These are phyloP conservation scores for Suhomyces anneliseae DNA, from an alignment of 1,139 yeast species.

Conservation along the genomic window DNA sequence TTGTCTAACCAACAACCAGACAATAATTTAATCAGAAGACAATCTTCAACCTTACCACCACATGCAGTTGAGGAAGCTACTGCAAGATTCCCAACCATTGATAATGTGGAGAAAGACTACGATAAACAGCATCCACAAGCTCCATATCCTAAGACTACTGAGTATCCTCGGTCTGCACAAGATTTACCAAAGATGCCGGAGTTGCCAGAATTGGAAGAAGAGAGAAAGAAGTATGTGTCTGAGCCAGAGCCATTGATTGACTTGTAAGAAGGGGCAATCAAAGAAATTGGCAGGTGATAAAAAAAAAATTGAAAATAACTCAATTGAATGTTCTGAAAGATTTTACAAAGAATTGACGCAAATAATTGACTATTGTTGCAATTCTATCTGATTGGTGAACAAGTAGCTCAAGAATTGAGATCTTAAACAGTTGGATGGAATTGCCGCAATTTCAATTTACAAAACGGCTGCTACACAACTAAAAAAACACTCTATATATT, in stretches of 20 bases:
- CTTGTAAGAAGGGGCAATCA: slow-evolving; percentile 17
- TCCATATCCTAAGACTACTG: neutral
- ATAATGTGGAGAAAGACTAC: slow-evolving; percentile 10
- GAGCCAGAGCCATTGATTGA: slow-evolving; percentile 43
- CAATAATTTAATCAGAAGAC: slow-evolving; percentile 8
- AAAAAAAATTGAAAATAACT: no score
- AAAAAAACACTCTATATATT: no score
- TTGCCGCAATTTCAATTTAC: no score
- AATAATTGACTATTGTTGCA: no score
- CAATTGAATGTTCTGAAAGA: no score
- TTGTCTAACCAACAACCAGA: slow-evolving; percentile 5
- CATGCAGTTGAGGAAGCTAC: slow-evolving; percentile 18
- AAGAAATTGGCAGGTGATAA: no score
- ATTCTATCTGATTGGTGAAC: no score
- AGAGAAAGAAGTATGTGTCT: slow-evolving; percentile 14
- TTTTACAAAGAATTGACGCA: no score
- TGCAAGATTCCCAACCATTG: slow-evolving; percentile 16
- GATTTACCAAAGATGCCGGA: slow-evolving; percentile 8
- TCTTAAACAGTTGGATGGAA: no score
- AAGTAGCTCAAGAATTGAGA: no score
- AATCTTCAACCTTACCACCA: slow-evolving; percentile 15
- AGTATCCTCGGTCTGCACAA: neutral
- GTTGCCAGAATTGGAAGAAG: slow-evolving; percentile 8
- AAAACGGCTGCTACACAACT: no score
- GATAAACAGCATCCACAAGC: slow-evolving; percentile 2